Evolutionary conservation across 1,139 yeast species (phyloP), one percentile per base, ranked within the genome.

Genomic region (Candida sanyaensis): DNA sequence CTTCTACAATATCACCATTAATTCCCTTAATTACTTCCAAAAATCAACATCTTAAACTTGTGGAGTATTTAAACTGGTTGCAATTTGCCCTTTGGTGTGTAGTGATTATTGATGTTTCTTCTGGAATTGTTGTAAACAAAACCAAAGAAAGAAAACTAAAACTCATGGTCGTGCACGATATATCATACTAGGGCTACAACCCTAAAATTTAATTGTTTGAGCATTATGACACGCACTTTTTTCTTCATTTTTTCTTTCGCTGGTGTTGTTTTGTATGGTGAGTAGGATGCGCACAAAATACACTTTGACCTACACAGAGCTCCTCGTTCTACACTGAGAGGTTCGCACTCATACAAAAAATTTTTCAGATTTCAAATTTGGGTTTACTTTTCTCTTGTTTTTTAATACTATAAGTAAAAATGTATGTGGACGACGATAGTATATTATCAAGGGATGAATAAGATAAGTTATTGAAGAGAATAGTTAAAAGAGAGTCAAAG

Each of bases 361-460:
- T 39, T 50, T 50, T 44, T 44, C 46, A 47, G 44, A 37, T 33
- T 44, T 42, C 32, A 38, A 36, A 33, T 40, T 46, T 50, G 30
- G 42, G 33, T 41, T 37, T 21, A 37, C 43, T 46, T 48, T 50
- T 48, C 46, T 44, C 42, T 50, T 45, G 39, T 45, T 45, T 38
- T 32, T 45, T 33, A 36, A n/a, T 42, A 41, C 45, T 43, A 48
- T 43, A 34, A 46, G 45, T 42, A 41, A 44, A 44, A 34, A 42
- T 46, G 53, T 50, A 50, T 50, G 53, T 50, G 43, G 31, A 11
- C 36, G 33, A 39, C 43, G 39, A 38, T 24, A n/a, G 13, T 24
- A 36, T 36, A 36, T 17, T 36, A 36, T 29, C 39, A 24, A 36
- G 39, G 13, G 39, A 24, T 36, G 17, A 24, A 26, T 8, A 13